Evolutionary conservation across 2,329 filamentous ascomycete genomes (phyloP).

Genomic region (Ophiostoma fasciatum): DNA sequence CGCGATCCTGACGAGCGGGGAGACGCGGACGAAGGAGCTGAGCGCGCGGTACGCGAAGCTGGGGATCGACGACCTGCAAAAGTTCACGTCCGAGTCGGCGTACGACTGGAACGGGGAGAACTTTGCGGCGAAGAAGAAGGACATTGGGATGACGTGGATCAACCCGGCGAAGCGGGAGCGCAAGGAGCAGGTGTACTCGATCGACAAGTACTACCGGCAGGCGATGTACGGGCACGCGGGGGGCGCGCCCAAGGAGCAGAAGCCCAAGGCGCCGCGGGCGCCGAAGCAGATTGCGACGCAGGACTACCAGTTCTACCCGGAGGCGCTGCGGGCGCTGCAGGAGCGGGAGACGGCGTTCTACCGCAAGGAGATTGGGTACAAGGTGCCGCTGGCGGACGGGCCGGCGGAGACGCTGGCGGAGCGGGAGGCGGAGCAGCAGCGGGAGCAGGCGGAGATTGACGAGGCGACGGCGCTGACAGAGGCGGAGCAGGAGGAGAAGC

Average conservation of each 20-base stretch:
- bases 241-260: constrained; percentile 67
- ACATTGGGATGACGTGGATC: constrained; percentile 86
- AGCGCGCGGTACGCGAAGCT: constrained; percentile 94
- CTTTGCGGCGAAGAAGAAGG: constrained; percentile 82
- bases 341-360: constrained; percentile 94
- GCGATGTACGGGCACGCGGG: constrained; percentile 63
- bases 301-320: constrained; percentile 95
- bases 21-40: constrained; percentile 75
- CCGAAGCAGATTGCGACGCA: constrained; percentile 86
- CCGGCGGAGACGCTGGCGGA: constrained; percentile 71
- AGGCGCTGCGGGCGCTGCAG: constrained; percentile 71
- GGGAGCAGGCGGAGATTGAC: constrained; percentile 87
- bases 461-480: constrained; percentile 78
- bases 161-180: constrained; percentile 96
- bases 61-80: constrained; percentile 91
- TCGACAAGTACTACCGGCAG: constrained; percentile 96
- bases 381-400: constrained; percentile 77
- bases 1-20: constrained; percentile 69
- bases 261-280: constrained; percentile 88
- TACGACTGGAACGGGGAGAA: constrained; percentile 99
- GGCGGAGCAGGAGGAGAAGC: constrained; percentile 78
- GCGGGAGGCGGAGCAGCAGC: constrained; percentile 71
- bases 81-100: constrained; percentile 92
- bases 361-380: constrained; percentile 91
- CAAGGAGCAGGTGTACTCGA: constrained; percentile 95